Base-by-base conservation (phyloP, 805 yeast species). In the Barnettozyma californica region DNA sequence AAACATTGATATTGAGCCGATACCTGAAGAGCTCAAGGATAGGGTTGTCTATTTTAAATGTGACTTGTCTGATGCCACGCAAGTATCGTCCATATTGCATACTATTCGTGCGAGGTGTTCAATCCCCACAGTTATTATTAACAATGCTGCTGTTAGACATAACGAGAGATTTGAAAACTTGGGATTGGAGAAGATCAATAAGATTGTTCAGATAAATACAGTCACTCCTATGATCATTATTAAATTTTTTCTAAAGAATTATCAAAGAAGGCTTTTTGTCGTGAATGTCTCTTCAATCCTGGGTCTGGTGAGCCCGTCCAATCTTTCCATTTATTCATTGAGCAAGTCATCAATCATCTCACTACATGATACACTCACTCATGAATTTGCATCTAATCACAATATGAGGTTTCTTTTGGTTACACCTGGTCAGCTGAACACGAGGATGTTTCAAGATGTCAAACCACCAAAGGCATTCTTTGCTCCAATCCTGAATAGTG, bases 261-360 rank as follows among this genome's bases (percentile, higher is more conserved):
- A 58, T 7, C 13, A 43, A 2, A 66, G 73, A 40, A 72, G 94
- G 43, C 92, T 96, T 0, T 87, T 82, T 62, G 72, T 90, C 4
- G 81, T 90, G 18, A 86, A 88, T 7, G 69, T 91, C 25, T 86
- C 94, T 0, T 87, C 95, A 1, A 84, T 86, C 0, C 68, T 90
- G 38, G 96, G 96, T 0, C 78, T 84, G 46, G 74, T 85, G 68
- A 77, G 89, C 2, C 96, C 97, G 0, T 88, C 94, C 4, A 73
- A 85, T 43, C 74, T 71, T 11, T 83, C 83, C 41, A 85, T 83
- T 0, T 91, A 91, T 60, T 95, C 95, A 0, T 92, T 96, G 0
- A 79, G 94, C 6, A 91, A 91, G 62, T 84, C 96, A 0, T 94
- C 95, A 0, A 63, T 87, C 14, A 77, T 89, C 41, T 90, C 95